phyloP scores from a whole-genome alignment of 2,329 filamentous ascomycete genomes.

The Colletotrichum cereale region DNA sequence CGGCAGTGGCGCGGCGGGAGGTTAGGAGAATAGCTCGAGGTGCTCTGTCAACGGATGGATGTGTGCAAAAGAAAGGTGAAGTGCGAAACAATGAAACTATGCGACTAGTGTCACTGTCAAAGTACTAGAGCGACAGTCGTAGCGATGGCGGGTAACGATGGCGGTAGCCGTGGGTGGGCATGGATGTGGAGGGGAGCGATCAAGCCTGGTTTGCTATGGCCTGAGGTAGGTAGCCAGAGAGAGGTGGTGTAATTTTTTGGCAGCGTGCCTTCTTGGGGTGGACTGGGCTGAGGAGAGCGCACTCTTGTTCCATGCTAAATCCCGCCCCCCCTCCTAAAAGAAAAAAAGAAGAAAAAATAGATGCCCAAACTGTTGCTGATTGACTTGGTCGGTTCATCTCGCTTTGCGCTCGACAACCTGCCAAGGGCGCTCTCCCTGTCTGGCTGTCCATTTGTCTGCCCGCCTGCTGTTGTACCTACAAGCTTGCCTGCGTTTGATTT shows the following conservation, averaged over 20 bases:
- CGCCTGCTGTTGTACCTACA: neutral
- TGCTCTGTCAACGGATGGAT: conserved; percentile 13
- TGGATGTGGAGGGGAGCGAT: conserved; percentile 1
- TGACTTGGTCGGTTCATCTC: conserved; percentile 15
- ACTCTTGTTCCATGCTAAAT: neutral
- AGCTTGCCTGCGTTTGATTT: neutral
- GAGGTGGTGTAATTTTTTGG: neutral
- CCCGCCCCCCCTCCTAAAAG: no score
- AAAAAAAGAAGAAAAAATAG: neutral
- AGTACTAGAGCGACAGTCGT: conserved; percentile 6
- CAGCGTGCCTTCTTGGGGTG: neutral
- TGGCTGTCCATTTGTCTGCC: neutral
- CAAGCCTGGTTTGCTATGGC: neutral
- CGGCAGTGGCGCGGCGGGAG: conserved; percentile 3
- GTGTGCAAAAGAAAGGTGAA: conserved; percentile 22
- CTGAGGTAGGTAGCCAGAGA: neutral
- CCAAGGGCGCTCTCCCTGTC: neutral
- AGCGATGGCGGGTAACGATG: neutral
- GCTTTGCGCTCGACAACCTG: conserved; percentile 17
- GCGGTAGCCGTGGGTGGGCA: neutral
- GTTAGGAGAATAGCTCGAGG: conserved; percentile 4
- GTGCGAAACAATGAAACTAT: neutral
- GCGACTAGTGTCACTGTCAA: conserved; percentile 14
- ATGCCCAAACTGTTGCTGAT: neutral
- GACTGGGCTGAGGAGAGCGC: neutral